Evolutionary conservation across 176 grass and related monocot genomes (phyloP).

Genomic region (Oropetium thomaeum): DNA sequence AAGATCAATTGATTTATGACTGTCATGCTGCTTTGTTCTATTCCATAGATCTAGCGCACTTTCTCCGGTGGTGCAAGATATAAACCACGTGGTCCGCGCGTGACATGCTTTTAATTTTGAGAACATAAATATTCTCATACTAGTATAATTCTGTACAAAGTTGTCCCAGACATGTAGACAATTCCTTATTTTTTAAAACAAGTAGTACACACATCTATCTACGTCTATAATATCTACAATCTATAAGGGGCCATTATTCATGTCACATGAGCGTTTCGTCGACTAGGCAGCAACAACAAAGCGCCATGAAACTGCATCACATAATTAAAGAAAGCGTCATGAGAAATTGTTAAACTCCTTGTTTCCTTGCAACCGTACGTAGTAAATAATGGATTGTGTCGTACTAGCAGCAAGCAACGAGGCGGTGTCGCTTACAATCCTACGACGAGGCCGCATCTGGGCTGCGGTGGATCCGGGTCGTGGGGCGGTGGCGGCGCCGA

Average conservation of each 20-base stretch:
- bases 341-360: neutral
- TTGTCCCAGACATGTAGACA: too few species aligned
- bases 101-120: too few species aligned
- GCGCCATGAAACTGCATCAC: conserved; percentile 36
- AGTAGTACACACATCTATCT: neutral
- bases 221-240: neutral
- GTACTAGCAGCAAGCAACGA: neutral
- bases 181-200: too few species aligned
- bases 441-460: conserved; percentile 16
- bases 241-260: too few species aligned
- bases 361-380: neutral
- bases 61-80: too few species aligned
- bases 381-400: neutral
- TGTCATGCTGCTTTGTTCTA: too few species aligned
- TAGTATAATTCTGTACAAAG: too few species aligned
- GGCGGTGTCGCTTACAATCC: conserved; percentile 41
- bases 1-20: too few species aligned
- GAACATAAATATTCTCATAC: too few species aligned
- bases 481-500: neutral
- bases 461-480: neutral
- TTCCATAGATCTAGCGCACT: too few species aligned
- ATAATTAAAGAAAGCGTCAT: too few species aligned
- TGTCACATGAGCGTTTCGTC: conserved; percentile 48
- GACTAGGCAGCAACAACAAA: conserved; percentile 45
- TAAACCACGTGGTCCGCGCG: too few species aligned